Base-by-base conservation (phyloP, 2,329 filamentous ascomycete genomes). In the Penicillium sp. region DNA sequence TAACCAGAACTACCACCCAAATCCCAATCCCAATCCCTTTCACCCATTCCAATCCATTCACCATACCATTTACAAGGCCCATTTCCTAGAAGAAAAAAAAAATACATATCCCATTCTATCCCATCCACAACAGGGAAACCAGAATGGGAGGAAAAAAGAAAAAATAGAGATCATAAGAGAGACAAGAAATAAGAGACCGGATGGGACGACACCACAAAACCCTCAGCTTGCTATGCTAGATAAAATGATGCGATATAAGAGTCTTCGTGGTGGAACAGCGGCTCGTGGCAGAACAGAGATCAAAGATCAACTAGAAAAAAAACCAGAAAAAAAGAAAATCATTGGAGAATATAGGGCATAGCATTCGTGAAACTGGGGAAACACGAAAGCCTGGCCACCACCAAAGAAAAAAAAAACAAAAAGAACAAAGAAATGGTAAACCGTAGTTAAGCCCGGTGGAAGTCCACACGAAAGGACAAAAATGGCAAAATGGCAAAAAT, bases 191-290 rank as follows among this genome's bases (percentile, higher is more conserved):
- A 66, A 64, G 66, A 66, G 53, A 60, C 62, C 54, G 61, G 42
- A 66, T 62, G 59, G 62, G 57, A 54, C 53, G 59, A 65, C 60
- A 68, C 63, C 63, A 59, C 61, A 60, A 61, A 68, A 63, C 59
- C 74, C 61, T 71, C 65, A 74, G 72, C 74, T 76, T 75, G 75
- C 75, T 76, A 77, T 77, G 75, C 74, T 75, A 72, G 67, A 67
- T 64, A 64, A 67, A 67, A 61, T 64, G 65, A 72, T 71, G 65
- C 65, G 61, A 68, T 61, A 68, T 65, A 70, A 70, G 59, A 51
- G 28, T 61, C 56, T 30, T 54, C 33, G 37, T 56, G 24, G 19
- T 38, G 26, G 38, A 55, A 28, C 50, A 33, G 50, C 28, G 37
- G 51, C 53, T 63, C 62, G 42, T 67, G 57, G 51, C 51, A 49